Evolutionary conservation across 1,284 basidiomycete genomes (phyloP).

Genomic region (Papiliotrema flavescens): DNA sequence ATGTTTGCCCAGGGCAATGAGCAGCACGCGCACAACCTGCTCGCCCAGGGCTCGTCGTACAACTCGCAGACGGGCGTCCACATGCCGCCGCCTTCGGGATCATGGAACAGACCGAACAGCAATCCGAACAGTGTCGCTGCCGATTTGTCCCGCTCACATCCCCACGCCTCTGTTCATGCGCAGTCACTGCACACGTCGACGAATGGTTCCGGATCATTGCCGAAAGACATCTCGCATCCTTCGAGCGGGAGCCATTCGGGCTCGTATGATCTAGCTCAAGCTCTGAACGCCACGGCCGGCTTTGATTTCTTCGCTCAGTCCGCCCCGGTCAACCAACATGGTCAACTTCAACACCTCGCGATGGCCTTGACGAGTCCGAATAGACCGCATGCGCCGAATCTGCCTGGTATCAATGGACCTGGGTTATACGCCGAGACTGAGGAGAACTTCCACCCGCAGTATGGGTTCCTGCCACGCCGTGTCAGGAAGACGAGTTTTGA

Average conservation of each 20-base stretch:
- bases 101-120: neutral
- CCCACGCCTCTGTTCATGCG: neutral
- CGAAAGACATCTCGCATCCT: neutral
- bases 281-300: neutral
- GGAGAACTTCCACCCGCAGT: constrained; percentile 49
- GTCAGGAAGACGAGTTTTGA: constrained; percentile 90
- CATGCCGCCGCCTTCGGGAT: constrained; percentile 7
- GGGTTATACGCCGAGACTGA: constrained; percentile 40
- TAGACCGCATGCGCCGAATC: neutral
- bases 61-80: constrained; percentile 12
- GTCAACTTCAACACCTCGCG: constrained; percentile 5
- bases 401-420: constrained; percentile 47
- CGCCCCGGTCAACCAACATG: constrained; percentile 13
- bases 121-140: neutral
- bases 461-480: constrained; percentile 65
- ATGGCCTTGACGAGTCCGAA: neutral
- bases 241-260: too few species aligned
- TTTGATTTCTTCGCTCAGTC: constrained; percentile 4
- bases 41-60: constrained; percentile 41
- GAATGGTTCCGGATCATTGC: neutral
- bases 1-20: constrained; percentile 48
- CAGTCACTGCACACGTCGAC: neutral
- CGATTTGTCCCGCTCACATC: neutral
- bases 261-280: neutral
- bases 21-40: constrained; percentile 47